Base-by-base conservation (phyloP, 306 rosid genomes). In the Corylus americana region DNA sequence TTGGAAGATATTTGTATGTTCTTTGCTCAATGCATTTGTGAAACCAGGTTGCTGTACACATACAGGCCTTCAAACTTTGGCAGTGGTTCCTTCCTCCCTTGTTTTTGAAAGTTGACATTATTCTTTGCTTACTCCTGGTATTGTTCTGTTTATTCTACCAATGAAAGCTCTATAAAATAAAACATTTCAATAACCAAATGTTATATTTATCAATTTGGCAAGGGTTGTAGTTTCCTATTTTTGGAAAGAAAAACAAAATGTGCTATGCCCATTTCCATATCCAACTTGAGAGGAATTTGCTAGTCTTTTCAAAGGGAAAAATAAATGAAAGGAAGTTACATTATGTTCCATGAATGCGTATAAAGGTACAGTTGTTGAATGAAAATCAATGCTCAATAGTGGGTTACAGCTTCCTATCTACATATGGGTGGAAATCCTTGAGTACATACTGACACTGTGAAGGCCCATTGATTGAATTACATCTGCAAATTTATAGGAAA, bases 21-120 rank as follows among this genome's bases (percentile, higher is more conserved):
- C 3, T 70, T 59, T 45, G 37, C 45, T 14, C 47, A 63, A 59
- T 74, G 73, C 69, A 50, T 74, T 49, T 47, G 70, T 48, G 58
- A 59, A 64, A 72, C 71, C 3, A 48, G 69, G 68, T 70, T 74
- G 73, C 53, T 39, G 70, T 44, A 74, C 57, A 13, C 64, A 50
- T 35, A 44, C n/a, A 54, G 35, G 70, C 83, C 76, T 68, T 58
- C n/a, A 11, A 11, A 61, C 39, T 66, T 55, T 55, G 57, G 69
- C 72, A 27, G 58, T 55, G 49, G 71, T 55, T 59, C 55, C 35
- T 31, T 37, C 45, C 45, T 75, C 64, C 39, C 27, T 27, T 76
- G 71, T 71, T 55, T 69, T 68, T 35, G 1, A 16, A 62, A 48
- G 63, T 51, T 1, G 31, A 54, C 67, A 63, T 73, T 50, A 67